Conservation (phyloP, 352 stramenopile genomes). For the Pythium coloratum region DNA sequence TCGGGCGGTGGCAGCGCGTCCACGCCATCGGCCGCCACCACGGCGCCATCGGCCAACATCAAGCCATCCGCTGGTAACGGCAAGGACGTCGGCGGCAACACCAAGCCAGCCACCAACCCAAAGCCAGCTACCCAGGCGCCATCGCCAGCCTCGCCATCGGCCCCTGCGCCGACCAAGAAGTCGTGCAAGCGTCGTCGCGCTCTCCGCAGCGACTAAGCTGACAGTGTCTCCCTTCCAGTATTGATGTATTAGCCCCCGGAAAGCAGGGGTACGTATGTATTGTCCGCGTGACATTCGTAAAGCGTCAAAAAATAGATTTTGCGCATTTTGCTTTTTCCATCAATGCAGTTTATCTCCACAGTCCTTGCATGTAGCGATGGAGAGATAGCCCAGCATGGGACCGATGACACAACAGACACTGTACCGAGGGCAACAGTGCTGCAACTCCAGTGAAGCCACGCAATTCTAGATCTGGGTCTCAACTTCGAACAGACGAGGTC, state of each 20-base stretch:
- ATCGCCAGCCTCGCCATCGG: background rate
- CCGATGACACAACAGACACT: too few relatives aligned
- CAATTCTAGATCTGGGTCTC: background rate
- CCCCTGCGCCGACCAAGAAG: background rate
- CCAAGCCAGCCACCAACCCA: background rate
- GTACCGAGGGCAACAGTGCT: too few relatives aligned
- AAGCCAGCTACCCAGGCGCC: background rate
- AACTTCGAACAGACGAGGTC: background rate
- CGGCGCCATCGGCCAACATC: background rate
- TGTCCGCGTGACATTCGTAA: constrained; percentile 6
- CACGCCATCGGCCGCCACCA: background rate
- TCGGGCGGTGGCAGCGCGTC: constrained; percentile 2
- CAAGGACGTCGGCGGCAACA: background rate
- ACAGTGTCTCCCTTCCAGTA: background rate
- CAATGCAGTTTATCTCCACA: background rate
- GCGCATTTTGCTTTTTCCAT: background rate
- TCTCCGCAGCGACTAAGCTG: background rate
- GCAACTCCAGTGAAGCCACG: too few relatives aligned
- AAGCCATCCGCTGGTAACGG: background rate
- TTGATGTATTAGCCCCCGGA: constrained; percentile 6
- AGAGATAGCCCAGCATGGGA: too few relatives aligned
- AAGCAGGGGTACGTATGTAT: constrained; percentile 6
- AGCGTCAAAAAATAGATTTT: constrained; percentile 11
- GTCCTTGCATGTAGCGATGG: too few relatives aligned
- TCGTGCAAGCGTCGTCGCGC: constrained; percentile 4